These are phyloP conservation scores for Ogataea minuta DNA, from an alignment of 805 yeast genomes.

Conservation along the genomic window DNA sequence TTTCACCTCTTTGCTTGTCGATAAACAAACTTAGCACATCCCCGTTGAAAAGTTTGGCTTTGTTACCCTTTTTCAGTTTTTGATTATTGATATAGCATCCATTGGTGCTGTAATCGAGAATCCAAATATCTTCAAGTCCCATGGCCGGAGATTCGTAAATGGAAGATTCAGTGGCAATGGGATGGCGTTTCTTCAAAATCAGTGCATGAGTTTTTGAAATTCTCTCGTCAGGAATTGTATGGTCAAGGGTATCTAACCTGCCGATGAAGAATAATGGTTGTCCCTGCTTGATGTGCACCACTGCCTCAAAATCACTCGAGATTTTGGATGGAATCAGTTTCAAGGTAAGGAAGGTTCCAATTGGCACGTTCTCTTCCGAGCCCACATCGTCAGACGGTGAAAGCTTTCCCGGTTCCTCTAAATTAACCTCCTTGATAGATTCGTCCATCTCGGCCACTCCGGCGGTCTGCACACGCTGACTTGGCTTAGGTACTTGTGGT, in stretches of 20 bases:
- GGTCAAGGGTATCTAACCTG: constrained; percentile 60
- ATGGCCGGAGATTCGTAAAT: constrained; percentile 67
- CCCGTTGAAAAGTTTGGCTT: constrained; percentile 58
- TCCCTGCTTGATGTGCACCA: constrained; percentile 65
- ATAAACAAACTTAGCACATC: constrained; percentile 66
- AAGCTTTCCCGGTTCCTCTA: constrained; percentile 1
- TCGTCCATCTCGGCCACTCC: constrained; percentile 8
- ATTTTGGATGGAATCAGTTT: constrained; percentile 40
- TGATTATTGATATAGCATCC: constrained; percentile 68
- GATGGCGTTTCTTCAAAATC: constrained; percentile 61
- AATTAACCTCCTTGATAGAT: not conserved
- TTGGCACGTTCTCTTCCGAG: constrained; percentile 35
- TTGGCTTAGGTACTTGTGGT: constrained; percentile 25
- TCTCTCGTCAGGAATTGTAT: constrained; percentile 64
- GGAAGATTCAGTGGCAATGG: constrained; percentile 48
- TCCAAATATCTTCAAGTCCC: constrained; percentile 72
- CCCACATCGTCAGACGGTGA: not conserved
- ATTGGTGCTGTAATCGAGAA: constrained; percentile 76
- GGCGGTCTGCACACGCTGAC: constrained; percentile 21
- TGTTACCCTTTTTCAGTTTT: constrained; percentile 59
- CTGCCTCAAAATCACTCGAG: constrained; percentile 3
- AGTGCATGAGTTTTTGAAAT: constrained; percentile 84
- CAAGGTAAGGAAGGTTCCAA: constrained; percentile 63
- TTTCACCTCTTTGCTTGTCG: constrained; percentile 53
- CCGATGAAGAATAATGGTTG: constrained; percentile 71